Conservation (phyloP, 148 eudicot genomes). For the Vaccinium corymbosum region DNA sequence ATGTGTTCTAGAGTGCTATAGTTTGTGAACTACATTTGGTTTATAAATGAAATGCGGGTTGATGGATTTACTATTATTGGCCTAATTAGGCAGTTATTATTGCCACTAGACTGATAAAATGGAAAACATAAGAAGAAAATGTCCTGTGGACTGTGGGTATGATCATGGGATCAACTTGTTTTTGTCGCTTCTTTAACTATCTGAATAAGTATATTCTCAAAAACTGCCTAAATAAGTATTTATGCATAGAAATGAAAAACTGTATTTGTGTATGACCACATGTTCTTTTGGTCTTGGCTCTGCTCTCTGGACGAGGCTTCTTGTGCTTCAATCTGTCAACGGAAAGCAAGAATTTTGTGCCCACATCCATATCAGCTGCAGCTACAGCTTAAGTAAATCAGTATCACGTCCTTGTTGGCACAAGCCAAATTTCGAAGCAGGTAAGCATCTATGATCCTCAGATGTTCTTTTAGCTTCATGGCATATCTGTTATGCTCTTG, state of each 20-base stretch:
- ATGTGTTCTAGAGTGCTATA: not conserved
- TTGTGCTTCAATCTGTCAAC: conserved; percentile 3
- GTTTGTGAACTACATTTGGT: not conserved
- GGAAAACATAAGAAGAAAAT: not conserved
- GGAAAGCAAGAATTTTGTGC: not conserved
- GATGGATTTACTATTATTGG: not conserved
- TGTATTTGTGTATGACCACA: not conserved
- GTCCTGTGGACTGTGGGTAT: no score
- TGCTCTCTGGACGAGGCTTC: not conserved
- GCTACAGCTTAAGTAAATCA: not conserved
- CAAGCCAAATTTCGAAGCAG: not conserved
- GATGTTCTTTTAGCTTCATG: not conserved
- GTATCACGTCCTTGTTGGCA: not conserved
- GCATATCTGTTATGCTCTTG: not conserved
- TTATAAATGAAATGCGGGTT: not conserved
- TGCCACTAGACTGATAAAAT: not conserved
- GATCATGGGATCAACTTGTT: not conserved
- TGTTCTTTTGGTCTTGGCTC: not conserved
- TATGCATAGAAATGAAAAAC: not conserved
- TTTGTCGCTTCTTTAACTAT: not conserved
- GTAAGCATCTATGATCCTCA: not conserved
- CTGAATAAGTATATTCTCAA: not conserved
- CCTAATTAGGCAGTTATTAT: not conserved
- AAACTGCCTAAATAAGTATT: not conserved
- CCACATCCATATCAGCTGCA: not conserved